Percentiles rank a stretch among this genome's conserved stretches.
Conservation (phyloP, 2,329 filamentous ascomycete genomes). For the Pseudocercospora ulei region DNA sequence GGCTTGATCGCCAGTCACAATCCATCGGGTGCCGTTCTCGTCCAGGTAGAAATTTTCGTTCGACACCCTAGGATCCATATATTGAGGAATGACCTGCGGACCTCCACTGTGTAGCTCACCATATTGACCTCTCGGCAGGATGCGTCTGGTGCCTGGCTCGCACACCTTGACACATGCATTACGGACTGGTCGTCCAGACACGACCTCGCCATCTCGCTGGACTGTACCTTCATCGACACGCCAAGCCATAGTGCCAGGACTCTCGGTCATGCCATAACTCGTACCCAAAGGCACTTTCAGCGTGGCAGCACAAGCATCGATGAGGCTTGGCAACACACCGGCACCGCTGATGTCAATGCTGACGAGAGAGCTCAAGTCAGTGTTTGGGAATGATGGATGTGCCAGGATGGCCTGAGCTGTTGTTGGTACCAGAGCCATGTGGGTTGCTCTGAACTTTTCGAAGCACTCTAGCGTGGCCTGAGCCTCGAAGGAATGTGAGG, state of each 20-base stretch:
- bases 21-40: slow-evolving; percentile 46
- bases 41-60: slow-evolving; percentile 30
- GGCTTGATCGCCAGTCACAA: slow-evolving; percentile 54
- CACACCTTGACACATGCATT: slow-evolving; percentile 35
- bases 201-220: slow-evolving; percentile 33
- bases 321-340: slow-evolving; percentile 34
- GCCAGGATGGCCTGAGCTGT: slow-evolving; percentile 32
- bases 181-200: slow-evolving; percentile 39
- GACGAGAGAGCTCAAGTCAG: slow-evolving; percentile 29
- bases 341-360: slow-evolving; percentile 32
- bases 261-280: slow-evolving; percentile 43
- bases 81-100: slow-evolving; percentile 28
- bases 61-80: slow-evolving; percentile 29
- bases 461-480: slow-evolving; percentile 32
- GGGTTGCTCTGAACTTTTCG: slow-evolving; percentile 30
- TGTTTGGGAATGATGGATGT: slow-evolving; percentile 28
- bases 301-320: slow-evolving; percentile 27
- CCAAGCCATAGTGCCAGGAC: slow-evolving; percentile 40
- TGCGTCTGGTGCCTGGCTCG: slow-evolving; percentile 25
- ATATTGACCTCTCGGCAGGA: slow-evolving; percentile 27
- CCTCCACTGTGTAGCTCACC: slow-evolving; percentile 32
- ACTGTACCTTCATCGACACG: slow-evolving; percentile 28
- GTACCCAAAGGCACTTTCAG: slow-evolving; percentile 29
- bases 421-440: slow-evolving; percentile 33
- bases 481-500: slow-evolving; percentile 31